Evolutionary conservation across 257 asterid genomes (phyloP).

Genomic region (Gentiana dahurica): DNA sequence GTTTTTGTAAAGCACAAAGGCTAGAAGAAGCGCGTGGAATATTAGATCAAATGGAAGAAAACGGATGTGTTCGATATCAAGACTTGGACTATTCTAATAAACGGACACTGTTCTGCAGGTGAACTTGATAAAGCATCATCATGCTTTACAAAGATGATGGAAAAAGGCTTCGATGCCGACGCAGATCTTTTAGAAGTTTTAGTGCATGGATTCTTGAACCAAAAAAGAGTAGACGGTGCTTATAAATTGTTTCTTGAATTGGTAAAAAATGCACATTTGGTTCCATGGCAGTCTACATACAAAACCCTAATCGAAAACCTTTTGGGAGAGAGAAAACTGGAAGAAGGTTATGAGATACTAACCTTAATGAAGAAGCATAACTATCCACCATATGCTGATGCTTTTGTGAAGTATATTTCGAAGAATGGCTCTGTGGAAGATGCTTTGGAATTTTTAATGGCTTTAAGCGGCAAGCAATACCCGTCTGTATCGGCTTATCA

Average conservation of each 20-base stretch:
- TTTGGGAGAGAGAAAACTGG: slow-evolving; percentile 54
- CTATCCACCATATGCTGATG: slow-evolving; percentile 66
- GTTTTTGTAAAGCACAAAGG: slow-evolving; percentile 61
- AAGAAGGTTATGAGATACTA: slow-evolving; percentile 73
- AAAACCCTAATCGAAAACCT: slow-evolving; percentile 67
- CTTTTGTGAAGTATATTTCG: slow-evolving; percentile 49
- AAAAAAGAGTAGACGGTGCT: slow-evolving; percentile 46
- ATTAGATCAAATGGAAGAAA: slow-evolving; percentile 54
- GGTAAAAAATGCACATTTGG: slow-evolving; percentile 36
- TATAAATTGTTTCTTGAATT: slow-evolving; percentile 45
- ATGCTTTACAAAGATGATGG: slow-evolving; percentile 70
- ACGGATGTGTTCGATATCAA: slow-evolving; percentile 48
- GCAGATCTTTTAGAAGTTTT: slow-evolving; percentile 71
- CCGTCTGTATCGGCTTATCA: slow-evolving; percentile 64
- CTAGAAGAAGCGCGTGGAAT: slow-evolving; percentile 62
- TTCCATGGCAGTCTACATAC: slow-evolving; percentile 86
- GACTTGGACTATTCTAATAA: slow-evolving; percentile 87
- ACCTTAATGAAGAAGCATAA: slow-evolving; percentile 69
- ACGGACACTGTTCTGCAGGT: slow-evolving; percentile 54
- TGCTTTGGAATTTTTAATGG: slow-evolving; percentile 52
- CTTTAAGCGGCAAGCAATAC: slow-evolving; percentile 45
- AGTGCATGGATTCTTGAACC: slow-evolving; percentile 50
- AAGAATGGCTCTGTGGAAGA: slow-evolving; percentile 66
- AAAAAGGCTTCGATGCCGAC: slow-evolving; percentile 54
- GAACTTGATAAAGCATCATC: slow-evolving; percentile 55